These are phyloP conservation scores for Mucor mucedo DNA, from an alignment of 371 early-diverging fungal genomes.

Conservation along the genomic window DNA sequence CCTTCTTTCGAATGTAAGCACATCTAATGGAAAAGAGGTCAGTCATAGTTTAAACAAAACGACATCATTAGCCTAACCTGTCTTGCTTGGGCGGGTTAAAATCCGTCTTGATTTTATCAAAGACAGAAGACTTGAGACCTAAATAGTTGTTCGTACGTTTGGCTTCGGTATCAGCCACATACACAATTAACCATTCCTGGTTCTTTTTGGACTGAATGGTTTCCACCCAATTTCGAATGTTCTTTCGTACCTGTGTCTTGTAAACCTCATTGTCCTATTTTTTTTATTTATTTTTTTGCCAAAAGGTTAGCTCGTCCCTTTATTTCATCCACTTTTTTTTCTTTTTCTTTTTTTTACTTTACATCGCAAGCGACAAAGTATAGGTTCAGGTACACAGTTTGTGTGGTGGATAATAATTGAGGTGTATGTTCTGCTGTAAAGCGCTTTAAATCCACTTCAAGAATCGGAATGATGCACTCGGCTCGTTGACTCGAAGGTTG, in stretches of 20 bases:
- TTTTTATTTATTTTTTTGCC: too few relatives aligned
- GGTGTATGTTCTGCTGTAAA: slow-evolving; percentile 61
- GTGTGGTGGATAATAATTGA: slow-evolving; percentile 61
- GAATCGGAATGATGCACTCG: slow-evolving; percentile 59
- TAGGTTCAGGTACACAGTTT: slow-evolving; percentile 77
- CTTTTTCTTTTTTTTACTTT: slow-evolving; percentile 1
- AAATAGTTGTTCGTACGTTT: slow-evolving; percentile 68
- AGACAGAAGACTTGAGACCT: slow-evolving; percentile 71
- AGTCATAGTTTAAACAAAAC: too few relatives aligned
- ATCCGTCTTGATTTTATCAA: slow-evolving; percentile 89
- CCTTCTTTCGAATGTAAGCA: slow-evolving; percentile 63
- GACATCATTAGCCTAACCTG: slow-evolving; percentile 32
- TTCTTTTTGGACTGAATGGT: slow-evolving; percentile 76
- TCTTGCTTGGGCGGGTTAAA: slow-evolving; percentile 80
- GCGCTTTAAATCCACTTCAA: slow-evolving; percentile 75
- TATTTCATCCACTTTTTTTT: too few relatives aligned
- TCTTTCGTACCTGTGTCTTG: slow-evolving; percentile 72
- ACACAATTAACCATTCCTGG: slow-evolving; percentile 93
- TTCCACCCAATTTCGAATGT: slow-evolving; percentile 86
- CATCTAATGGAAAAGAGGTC: slow-evolving; percentile 44
- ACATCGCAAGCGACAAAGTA: slow-evolving; percentile 86
- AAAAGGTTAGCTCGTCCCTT: too few relatives aligned
- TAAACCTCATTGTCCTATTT: slow-evolving; percentile 80
- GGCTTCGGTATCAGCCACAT: slow-evolving; percentile 75
- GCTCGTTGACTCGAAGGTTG: slow-evolving; percentile 74